Evolutionary conservation across 2,329 filamentous ascomycete species (phyloP), one percentile per base, ranked within the genome.

Genomic region (Claviceps sorghi): DNA sequence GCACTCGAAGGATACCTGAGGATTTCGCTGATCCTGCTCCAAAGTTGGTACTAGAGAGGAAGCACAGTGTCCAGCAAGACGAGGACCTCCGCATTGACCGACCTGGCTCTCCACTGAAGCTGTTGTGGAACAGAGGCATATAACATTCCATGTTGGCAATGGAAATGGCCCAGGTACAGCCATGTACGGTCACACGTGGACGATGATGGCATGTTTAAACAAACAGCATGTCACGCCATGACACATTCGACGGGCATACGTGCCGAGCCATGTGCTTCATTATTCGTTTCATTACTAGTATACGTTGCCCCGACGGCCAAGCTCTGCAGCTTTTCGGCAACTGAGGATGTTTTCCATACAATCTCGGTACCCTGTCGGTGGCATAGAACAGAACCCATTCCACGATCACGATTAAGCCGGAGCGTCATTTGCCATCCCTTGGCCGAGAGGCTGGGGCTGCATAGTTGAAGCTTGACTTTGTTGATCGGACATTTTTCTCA

Each of bases 371-470:
- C 76, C 77, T 77, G 82, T 85, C 80, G 76, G 71, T 69, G 87
- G 88, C 89, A 84, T 75, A 95, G 79, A 95, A 69, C 67, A 79
- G 78, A 68, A 55, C 53, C 54, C 54, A 55, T 26, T 32, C n/a
- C 58, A 48, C 63, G 85, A 88, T 88, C 86, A 84, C 88, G 84
- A 95, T 93, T 95, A 95, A 96, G 90, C 90, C 89, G 90, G 90
- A 95, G 89, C 87, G 80, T 80, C 83, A 84, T 83, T 82, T 90
- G 83, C 79, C 87, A 83, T 81, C 78, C 81, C 76, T 75, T 74
- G 72, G 71, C 79, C 74, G 86, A 95, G 72, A 94, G 86, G 80
- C 75, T 67, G 67, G 71, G 74, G 82, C 81, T 85, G 87, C 83
- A 82, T 95, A 86, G 88, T 84, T 80, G 83, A 78, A 74, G 88